phyloP scores from a whole-genome alignment of 208 protist genomes.

The Wallacemonas rigidus region DNA sequence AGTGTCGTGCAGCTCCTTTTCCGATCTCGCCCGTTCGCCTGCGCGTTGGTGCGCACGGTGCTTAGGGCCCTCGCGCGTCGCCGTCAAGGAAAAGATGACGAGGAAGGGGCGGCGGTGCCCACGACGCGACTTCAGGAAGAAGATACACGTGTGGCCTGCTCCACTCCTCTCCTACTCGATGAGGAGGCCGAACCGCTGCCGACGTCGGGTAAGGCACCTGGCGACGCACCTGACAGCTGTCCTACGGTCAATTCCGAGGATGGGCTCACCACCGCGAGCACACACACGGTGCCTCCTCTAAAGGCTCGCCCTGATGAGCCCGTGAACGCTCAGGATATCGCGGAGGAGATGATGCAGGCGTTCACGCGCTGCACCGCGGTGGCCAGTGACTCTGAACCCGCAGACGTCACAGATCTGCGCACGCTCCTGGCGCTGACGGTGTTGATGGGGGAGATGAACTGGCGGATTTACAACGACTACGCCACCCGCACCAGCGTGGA shows the following conservation, averaged over 20 bases:
- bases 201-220: neutral
- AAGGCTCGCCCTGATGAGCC: neutral
- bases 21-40: conserved; percentile 37
- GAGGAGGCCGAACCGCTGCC: neutral
- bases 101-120: neutral
- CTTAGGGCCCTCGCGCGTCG: neutral
- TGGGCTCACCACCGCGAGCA: too few species aligned
- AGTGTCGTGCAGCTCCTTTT: conserved; percentile 67
- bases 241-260: too few species aligned
- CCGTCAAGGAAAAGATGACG: too few species aligned
- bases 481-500: conserved; percentile 28
- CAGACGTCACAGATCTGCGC: neutral
- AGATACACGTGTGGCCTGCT: neutral
- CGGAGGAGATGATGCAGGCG: neutral
- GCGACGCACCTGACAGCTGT: too few species aligned
- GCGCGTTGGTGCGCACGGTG: conserved; percentile 25
- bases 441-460: conserved; percentile 54
- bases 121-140: neutral
- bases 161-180: neutral
- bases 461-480: conserved; percentile 35
- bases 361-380: neutral
- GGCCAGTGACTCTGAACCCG: neutral
- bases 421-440: conserved; percentile 32
- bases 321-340: neutral
- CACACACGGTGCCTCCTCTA: too few species aligned